phyloP scores from a whole-genome alignment of 306 rosid genomes.

The Canavalia ensiformis region DNA sequence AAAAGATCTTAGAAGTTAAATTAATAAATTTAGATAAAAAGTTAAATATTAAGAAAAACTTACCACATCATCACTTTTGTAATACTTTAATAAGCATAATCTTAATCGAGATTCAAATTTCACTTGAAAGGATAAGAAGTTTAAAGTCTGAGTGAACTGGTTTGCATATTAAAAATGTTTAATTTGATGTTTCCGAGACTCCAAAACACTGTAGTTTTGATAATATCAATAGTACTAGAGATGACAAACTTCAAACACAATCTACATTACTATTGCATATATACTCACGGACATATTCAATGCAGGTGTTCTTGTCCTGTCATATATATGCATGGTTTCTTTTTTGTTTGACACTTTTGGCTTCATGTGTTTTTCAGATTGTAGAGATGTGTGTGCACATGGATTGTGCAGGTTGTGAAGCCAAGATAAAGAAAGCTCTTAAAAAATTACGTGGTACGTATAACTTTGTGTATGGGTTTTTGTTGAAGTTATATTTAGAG shows the following conservation, averaged over 20 bases:
- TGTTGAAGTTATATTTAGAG: neutral
- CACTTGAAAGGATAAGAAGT: conserved; percentile 5
- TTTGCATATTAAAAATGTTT: neutral
- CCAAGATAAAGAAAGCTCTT: conserved; percentile 71
- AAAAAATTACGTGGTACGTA: conserved; percentile 59
- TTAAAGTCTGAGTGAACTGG: neutral
- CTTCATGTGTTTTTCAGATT: conserved; percentile 50
- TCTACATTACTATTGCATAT: neutral
- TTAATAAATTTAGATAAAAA: too few relatives aligned
- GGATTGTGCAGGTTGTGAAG: conserved; percentile 79
- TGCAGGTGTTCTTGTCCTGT: neutral
- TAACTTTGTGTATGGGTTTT: neutral
- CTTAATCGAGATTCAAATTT: neutral
- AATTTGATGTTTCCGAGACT: neutral
- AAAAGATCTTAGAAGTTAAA: neutral
- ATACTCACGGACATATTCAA: too few relatives aligned
- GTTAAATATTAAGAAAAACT: neutral
- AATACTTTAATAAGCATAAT: neutral
- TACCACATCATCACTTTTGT: neutral
- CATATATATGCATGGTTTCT: neutral
- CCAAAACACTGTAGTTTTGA: too few relatives aligned
- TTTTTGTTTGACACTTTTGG: neutral
- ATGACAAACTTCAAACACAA: neutral
- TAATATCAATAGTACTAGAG: neutral
- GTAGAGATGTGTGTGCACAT: conserved; percentile 73